Conservation (phyloP, 106 monocot species). For the Dendrobium catenatum region DNA sequence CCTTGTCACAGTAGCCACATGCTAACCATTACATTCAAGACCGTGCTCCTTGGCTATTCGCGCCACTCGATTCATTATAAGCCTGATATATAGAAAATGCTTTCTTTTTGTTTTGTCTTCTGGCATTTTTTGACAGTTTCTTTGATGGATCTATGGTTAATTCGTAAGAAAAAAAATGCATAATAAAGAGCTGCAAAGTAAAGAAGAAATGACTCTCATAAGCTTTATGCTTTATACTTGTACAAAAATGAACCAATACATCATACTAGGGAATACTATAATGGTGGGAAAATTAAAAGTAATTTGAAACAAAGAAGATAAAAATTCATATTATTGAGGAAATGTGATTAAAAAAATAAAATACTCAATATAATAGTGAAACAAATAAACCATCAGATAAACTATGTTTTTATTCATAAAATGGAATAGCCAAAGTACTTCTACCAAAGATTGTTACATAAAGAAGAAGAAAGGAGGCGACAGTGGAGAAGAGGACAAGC, state of each 20-base stretch:
- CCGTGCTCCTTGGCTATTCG: neutral
- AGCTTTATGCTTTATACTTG: neutral
- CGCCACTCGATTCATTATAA: neutral
- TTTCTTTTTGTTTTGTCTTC: neutral
- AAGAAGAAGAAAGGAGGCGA: neutral
- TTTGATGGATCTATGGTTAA: neutral
- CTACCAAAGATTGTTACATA: neutral
- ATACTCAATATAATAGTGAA: neutral
- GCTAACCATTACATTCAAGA: neutral
- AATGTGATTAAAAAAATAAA: neutral
- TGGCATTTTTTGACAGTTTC: neutral
- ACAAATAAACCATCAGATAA: neutral
- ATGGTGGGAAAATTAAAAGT: neutral
- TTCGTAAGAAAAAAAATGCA: neutral
- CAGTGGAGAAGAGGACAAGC: neutral
- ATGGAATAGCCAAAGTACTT: neutral
- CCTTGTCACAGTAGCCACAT: neutral
- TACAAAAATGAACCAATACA: neutral
- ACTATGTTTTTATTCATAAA: neutral
- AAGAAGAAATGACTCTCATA: neutral
- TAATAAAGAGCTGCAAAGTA: too few species aligned
- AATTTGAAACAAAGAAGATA: neutral
- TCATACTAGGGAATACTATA: neutral
- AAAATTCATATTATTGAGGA: neutral
- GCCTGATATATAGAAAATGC: neutral